Evolutionary conservation across 1,139 yeast species (phyloP), one percentile per base, ranked within the genome.

Genomic region (Debaryomyces psychrophilus): DNA sequence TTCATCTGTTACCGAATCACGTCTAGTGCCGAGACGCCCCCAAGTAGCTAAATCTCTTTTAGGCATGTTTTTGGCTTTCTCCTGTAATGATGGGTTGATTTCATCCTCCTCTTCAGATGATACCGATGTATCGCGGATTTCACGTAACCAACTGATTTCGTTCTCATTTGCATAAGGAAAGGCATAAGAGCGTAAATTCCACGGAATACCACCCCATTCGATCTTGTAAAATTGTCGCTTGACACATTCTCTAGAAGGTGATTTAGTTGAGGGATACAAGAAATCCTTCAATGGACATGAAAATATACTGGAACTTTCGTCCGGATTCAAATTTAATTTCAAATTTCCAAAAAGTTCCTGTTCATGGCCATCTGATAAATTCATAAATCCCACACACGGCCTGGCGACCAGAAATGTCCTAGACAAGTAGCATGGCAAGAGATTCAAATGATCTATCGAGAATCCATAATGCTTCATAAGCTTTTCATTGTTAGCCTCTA

Each of bases 341-440:
- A 80, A 61, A 18, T 64, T 61, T 22, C 65, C 64, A 36, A 67
- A 59, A 8, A 64, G 55, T 36, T 58, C 60, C 2, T 47, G 44
- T 41, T 60, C 69, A 14, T 53, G 46, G 4, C 52, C 44, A 25
- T 57, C 62, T 27, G 51, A 44, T 49, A 55, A 49, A 45, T 52
- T 69, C 61, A 88, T 70, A 54, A 83, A 83, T 31, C 90, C 95
- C 29, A 90, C 78, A 54, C 90, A 80, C 1, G 97, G 97, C 47
- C 85, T 71, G 7, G 90, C 97, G 5, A 90, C 92, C 34, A 88
- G 74, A 52, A 90, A 79, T 3, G 95, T 90, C 51, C 95, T 71
- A 4, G 93, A 85, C 25, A 90, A 65, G 61, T 87, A 90, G 47
- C 88, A 75, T 1, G 97, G 96, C 57, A 90, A 62, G 6, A 78